Percentiles rank a stretch among this genome's conserved stretches.
These are phyloP conservation scores for Penicillium sp. DNA, from an alignment of 2,329 filamentous ascomycete genomes.

Conservation along the genomic window DNA sequence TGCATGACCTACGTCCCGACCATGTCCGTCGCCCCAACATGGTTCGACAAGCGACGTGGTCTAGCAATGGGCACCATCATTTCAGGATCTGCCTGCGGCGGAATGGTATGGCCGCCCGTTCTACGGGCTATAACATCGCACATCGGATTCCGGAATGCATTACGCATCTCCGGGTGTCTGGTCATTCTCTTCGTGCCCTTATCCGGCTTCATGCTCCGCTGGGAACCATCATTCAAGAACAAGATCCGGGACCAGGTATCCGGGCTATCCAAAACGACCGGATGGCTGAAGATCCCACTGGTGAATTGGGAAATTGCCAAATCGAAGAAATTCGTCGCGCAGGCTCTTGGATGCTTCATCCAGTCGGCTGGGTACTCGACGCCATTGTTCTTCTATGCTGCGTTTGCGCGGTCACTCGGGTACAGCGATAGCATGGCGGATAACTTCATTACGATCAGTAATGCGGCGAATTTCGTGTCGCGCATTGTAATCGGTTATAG, in stretches of 20 bases:
- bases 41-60: slow-evolving; percentile 33
- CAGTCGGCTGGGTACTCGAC: slow-evolving; percentile 39
- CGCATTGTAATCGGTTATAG: slow-evolving; percentile 37
- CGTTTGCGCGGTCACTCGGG: slow-evolving; percentile 37
- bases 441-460: slow-evolving; percentile 39
- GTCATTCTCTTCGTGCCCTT: slow-evolving; percentile 27
- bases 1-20: slow-evolving; percentile 37
- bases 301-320: slow-evolving; percentile 33
- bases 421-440: slow-evolving; percentile 34
- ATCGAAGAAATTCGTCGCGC: slow-evolving; percentile 33
- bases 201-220: slow-evolving; percentile 23
- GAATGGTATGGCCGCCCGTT: slow-evolving; percentile 34
- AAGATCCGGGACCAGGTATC: slow-evolving; percentile 17
- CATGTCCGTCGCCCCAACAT: slow-evolving; percentile 36
- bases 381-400: slow-evolving; percentile 37
- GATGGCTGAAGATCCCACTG: slow-evolving; percentile 25
- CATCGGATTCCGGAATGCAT: slow-evolving; percentile 36
- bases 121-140: slow-evolving; percentile 26
- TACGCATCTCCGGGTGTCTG: slow-evolving; percentile 32
- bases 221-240: slow-evolving; percentile 20
- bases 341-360: slow-evolving; percentile 33
- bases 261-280: slow-evolving; percentile 11
- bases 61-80: slow-evolving; percentile 39
- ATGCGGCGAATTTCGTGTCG: slow-evolving; percentile 37
- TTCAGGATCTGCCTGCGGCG: slow-evolving; percentile 37